Percentiles rank a stretch among this genome's conserved stretches.
Evolutionary conservation across 1,284 basidiomycete species (phyloP).

Genomic region (Megacollybia platyphylla): DNA sequence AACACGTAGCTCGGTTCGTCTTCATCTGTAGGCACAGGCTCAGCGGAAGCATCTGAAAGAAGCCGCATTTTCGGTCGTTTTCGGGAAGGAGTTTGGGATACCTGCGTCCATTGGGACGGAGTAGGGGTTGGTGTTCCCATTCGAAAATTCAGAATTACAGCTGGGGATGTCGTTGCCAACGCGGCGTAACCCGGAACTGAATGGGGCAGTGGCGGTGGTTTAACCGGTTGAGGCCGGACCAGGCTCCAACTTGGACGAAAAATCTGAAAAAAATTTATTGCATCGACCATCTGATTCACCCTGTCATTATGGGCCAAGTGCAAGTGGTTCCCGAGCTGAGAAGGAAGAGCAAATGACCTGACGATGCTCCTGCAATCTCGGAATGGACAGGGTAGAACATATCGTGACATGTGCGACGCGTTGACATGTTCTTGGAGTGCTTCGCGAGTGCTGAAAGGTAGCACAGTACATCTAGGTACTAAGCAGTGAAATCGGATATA

Average conservation of each 20-base stretch:
- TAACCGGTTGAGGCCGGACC: not conserved
- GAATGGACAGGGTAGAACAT: not conserved
- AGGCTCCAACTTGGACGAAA: not conserved
- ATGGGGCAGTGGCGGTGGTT: not conserved
- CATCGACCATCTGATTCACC: not conserved
- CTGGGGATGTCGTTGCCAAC: not conserved
- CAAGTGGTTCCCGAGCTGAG: not conserved
- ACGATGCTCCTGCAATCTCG: not conserved
- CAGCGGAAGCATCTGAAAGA: not conserved
- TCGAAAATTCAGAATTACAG: not conserved
- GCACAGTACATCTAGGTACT: not conserved
- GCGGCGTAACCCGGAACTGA: not conserved
- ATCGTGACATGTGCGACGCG: not conserved
- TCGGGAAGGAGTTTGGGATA: not conserved
- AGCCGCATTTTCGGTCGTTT: not conserved
- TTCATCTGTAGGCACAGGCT: not conserved
- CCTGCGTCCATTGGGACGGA: not conserved
- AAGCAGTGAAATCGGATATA: not conserved
- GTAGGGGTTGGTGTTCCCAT: not conserved
- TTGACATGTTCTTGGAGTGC: not conserved
- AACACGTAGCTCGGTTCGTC: not conserved
- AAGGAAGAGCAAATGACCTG: not conserved
- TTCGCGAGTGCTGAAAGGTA: not conserved
- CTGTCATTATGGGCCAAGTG: not conserved
- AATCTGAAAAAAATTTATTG: not conserved